phyloP scores from a whole-genome alignment of 2,329 filamentous ascomycete genomes.

The Claviceps fusiformis region DNA sequence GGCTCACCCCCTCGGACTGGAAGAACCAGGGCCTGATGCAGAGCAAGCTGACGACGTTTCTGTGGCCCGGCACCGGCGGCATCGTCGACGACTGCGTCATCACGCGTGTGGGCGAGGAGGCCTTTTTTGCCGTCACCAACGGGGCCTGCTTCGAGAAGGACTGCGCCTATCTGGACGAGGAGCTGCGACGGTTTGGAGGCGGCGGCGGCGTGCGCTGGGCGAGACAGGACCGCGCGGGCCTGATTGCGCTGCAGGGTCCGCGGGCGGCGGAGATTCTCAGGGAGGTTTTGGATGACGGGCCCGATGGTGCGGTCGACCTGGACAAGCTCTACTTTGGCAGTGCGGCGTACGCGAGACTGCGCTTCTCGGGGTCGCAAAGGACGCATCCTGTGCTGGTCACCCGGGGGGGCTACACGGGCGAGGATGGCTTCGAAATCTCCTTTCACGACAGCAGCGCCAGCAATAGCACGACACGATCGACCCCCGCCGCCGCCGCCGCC shows the following conservation, averaged over 20 bases:
- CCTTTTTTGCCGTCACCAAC: conserved; percentile 92
- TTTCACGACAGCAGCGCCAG: conserved; percentile 35
- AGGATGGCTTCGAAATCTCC: conserved; percentile 96
- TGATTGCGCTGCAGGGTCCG: conserved; percentile 85
- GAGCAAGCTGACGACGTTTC: conserved; percentile 71
- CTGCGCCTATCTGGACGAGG: conserved; percentile 56
- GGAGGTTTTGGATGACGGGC: conserved; percentile 40
- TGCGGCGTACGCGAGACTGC: conserved; percentile 51
- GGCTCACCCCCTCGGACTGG: conserved; percentile 66
- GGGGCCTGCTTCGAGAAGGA: conserved; percentile 87
- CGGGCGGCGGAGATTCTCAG: conserved; percentile 56
- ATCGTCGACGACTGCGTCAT: conserved; percentile 94
- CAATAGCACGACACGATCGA: no score
- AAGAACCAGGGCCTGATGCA: conserved; percentile 49
- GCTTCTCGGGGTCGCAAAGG: conserved; percentile 41
- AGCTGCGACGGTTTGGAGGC: conserved; percentile 50
- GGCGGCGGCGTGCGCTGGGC: conserved; percentile 50
- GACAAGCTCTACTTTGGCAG: conserved; percentile 70
- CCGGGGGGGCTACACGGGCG: conserved; percentile 88
- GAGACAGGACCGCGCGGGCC: conserved; percentile 56
- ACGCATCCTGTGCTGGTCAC: conserved; percentile 48
- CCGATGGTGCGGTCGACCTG: conserved; percentile 38
- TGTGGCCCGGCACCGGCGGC: conserved; percentile 69
- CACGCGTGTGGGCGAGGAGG: conserved; percentile 58
- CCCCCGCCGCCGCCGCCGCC: no score